phyloP scores from a whole-genome alignment of 176 grass and related monocot genomes.

The Dendrocalamus sinicus region DNA sequence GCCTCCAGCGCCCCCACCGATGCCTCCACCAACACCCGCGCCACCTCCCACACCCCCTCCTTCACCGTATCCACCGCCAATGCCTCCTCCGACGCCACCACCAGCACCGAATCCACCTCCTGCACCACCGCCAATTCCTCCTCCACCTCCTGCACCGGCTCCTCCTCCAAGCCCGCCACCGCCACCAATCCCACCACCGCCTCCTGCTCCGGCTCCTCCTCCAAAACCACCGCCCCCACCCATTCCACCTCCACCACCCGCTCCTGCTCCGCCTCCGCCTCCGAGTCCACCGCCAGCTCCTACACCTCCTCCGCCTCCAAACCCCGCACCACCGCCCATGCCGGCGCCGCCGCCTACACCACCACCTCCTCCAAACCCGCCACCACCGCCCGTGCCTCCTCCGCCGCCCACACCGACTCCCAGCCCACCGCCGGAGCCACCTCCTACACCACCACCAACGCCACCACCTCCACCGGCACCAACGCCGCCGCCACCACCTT shows the following conservation, averaged over 20 bases:
- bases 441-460: slow-evolving; percentile 23
- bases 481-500: neutral
- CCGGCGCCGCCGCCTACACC: slow-evolving; percentile 26
- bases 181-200: slow-evolving; percentile 1
- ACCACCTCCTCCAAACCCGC: slow-evolving; percentile 25
- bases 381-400: neutral
- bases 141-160: neutral
- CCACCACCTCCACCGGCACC: neutral
- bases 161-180: slow-evolving; percentile 9
- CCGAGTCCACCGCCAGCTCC: slow-evolving; percentile 34
- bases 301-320: slow-evolving; percentile 5
- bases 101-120: neutral
- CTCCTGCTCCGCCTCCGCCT: neutral
- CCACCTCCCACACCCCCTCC: slow-evolving; percentile 28
- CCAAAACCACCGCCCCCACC: slow-evolving; percentile 12
- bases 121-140: neutral
- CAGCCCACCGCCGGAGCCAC: neutral
- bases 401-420: slow-evolving; percentile 1
- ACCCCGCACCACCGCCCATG: slow-evolving; percentile 15
- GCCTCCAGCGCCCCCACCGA: neutral
- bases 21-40: slow-evolving; percentile 21
- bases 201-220: slow-evolving; percentile 32
- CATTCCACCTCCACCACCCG: neutral
- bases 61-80: neutral
- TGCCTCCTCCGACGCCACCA: neutral